Evolutionary conservation across 2,329 filamentous ascomycete genomes (phyloP), one percentile per base, ranked within the genome.

Genomic region (Monilinia polystroma): DNA sequence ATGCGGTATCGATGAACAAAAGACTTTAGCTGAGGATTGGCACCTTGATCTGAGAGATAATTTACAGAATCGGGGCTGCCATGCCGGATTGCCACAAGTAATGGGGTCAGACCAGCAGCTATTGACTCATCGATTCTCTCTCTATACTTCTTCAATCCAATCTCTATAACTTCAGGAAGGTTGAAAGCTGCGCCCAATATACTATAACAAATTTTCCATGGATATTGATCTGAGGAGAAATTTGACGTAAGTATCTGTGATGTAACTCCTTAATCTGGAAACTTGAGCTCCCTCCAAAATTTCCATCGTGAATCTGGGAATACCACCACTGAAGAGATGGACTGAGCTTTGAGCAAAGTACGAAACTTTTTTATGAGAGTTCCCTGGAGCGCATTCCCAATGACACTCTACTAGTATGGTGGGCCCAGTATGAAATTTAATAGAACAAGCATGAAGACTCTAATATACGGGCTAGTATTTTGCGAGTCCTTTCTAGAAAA

Each of bases 181-280:
- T 58, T 20, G 5, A 45, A 58, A 16, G 16, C 23, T 45, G 38
- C 55, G 2, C 55, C 55, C 0, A 58, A 43, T 8, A 29, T 58
- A 3, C 4, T 20, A 45, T 45, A 23, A 45, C 38, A 16, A 45
- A 14, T 20, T 4, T 58, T 29, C 3, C 8, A 43, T 8, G n/a
- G 23, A 26, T 43, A 18, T 20, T 43, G 8, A 57, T 45, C n/a
- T 57, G n/a, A 29, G 18, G 3, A 11, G 38, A 14, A 43, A 43
- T 14, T 11, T 12, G 1, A 1, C 4, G 2, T 1, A 12, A 4
- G 5, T 20, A 3, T 2, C 2, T 16, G 3, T 20, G 16, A 29
- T 4, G 1, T 1, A 20, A 12, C 2, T 43, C 38, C 16, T 0
- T 0, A 38, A 43, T 26, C 16, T 45, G 38, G 8, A 1, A 20